These are phyloP conservation scores for Colletotrichum chlorophyti DNA, from an alignment of 2,329 filamentous ascomycete species.

Conservation along the genomic window DNA sequence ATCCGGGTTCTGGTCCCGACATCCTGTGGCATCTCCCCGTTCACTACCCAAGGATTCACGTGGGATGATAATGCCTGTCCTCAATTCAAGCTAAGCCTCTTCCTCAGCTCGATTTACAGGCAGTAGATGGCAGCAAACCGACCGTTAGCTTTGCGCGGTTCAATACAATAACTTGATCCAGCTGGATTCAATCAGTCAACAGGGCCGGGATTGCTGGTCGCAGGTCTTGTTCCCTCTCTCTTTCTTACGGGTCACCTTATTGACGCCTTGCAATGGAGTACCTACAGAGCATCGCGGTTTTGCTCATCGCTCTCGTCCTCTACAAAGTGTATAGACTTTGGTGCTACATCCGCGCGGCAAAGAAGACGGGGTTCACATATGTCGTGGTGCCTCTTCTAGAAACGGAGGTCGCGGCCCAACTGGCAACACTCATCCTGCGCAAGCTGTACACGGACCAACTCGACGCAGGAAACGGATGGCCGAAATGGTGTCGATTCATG, in stretches of 20 bases:
- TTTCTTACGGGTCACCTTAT: neutral
- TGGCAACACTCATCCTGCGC: neutral
- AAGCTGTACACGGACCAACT: neutral
- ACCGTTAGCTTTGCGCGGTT: neutral
- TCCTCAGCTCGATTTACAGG: neutral
- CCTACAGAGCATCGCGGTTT: neutral
- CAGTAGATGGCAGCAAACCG: neutral
- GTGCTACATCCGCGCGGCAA: neutral
- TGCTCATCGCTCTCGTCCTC: neutral
- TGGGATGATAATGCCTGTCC: neutral
- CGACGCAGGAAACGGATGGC: neutral
- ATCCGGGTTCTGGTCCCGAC: neutral
- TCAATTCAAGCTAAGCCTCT: too few species aligned
- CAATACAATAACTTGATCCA: neutral
- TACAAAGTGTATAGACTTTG: neutral
- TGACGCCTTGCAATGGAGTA: neutral
- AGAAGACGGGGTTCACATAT: neutral
- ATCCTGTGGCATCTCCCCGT: neutral
- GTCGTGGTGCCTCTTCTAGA: neutral
- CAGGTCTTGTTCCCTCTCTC: neutral
- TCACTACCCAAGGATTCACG: neutral
- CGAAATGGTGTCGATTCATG: neutral
- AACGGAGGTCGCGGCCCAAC: neutral
- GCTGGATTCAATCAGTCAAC: neutral
- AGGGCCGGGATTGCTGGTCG: neutral